phyloP scores from a whole-genome alignment of 1,139 yeast genomes.

The Lodderomyces jiufengensis region DNA sequence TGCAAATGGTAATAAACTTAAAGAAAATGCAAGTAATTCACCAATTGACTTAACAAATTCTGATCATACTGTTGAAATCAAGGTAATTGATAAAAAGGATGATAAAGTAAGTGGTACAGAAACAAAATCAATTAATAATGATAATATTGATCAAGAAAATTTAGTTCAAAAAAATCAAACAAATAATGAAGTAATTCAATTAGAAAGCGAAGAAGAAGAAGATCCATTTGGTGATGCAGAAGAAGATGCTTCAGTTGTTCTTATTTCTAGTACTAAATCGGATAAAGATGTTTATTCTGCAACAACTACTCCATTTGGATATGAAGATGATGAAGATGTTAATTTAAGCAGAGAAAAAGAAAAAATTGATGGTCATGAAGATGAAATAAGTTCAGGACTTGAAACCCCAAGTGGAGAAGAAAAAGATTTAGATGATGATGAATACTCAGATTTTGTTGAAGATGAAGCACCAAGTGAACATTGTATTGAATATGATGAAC shows the following conservation, averaged over 20 bases:
- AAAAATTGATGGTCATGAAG: conserved; percentile 3
- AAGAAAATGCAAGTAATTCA: conserved; percentile 1
- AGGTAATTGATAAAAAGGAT: not conserved
- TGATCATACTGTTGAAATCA: conserved; percentile 4
- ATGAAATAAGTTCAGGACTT: not conserved
- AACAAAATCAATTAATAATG: not conserved
- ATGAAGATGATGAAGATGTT: not conserved
- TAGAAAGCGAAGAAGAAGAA: conserved; percentile 3
- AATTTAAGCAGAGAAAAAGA: conserved; percentile 1
- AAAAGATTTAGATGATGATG: conserved; percentile 3
- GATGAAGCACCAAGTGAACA: conserved; percentile 8
- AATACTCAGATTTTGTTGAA: no score
- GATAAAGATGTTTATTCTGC: no score
- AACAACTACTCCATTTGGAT: not conserved
- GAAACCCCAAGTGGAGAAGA: conserved; percentile 2
- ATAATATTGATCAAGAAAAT: conserved; percentile 7
- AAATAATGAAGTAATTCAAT: not conserved
- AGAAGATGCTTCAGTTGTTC: not conserved
- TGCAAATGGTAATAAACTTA: not conserved
- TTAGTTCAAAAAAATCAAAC: no score
- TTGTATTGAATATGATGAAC: conserved; percentile 4
- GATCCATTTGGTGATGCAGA: not conserved
- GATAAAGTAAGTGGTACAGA: not conserved
- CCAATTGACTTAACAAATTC: conserved; percentile 4
- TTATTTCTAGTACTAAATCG: no score